These are phyloP conservation scores for Tylopilus sp. DNA, from an alignment of 768 basidiomycete species.

Conservation along the genomic window DNA sequence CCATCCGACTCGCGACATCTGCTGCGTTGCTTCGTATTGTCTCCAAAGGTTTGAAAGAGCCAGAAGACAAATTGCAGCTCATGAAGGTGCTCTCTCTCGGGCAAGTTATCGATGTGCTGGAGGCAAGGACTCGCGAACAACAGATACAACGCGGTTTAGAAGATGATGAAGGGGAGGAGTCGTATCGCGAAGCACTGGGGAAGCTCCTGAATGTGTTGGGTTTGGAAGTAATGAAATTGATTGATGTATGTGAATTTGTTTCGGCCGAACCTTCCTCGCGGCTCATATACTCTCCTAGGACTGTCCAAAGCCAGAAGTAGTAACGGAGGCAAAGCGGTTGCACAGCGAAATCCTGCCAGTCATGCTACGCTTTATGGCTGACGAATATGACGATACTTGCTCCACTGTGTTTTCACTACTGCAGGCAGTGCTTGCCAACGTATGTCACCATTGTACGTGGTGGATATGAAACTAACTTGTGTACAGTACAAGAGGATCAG, in stretches of 20 bases:
- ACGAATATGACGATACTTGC: constrained; percentile 86
- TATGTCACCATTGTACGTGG: constrained; percentile 35
- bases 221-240: constrained; percentile 75
- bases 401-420: constrained; percentile 82
- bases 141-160: constrained; percentile 63
- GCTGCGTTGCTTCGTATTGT: constrained; percentile 79
- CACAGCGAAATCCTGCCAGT: constrained; percentile 72
- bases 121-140: constrained; percentile 67
- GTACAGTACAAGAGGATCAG: constrained; percentile 77
- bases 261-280: not conserved
- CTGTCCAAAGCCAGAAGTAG: constrained; percentile 52
- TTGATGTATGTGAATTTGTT: constrained; percentile 52
- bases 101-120: constrained; percentile 76
- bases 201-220: constrained; percentile 80
- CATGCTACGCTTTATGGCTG: constrained; percentile 84
- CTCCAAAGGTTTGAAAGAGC: constrained; percentile 91
- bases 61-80: constrained; percentile 83
- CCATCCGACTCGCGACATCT: constrained; percentile 81
- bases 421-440: constrained; percentile 66
- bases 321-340: constrained; percentile 59
- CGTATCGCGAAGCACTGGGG: constrained; percentile 85
- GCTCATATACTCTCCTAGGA: constrained; percentile 43
- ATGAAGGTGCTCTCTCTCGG: constrained; percentile 86
- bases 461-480: constrained; percentile 3
- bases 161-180: constrained; percentile 84